Base-by-base conservation (phyloP, 495 filamentous ascomycete species). In the Aspergillus heteromorphus region DNA sequence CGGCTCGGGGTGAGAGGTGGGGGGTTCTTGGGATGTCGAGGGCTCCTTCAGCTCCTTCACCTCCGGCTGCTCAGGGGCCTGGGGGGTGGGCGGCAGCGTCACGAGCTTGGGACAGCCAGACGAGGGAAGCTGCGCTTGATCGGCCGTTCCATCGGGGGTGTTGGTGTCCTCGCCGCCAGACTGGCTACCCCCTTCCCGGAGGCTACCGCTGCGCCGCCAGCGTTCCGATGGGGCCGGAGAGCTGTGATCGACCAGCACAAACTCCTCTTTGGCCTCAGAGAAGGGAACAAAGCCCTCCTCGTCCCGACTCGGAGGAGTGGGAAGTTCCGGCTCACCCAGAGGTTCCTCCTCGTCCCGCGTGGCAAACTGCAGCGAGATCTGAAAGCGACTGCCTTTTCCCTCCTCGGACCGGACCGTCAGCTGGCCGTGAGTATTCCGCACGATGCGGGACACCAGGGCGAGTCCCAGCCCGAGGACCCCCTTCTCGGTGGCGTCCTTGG, bases 371-470 rank as follows among this genome's bases (percentile, higher is more conserved):
- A 76, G 53, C 19, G 65, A 60, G 23, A 75, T 71, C 52, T 77
- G 80, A 60, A 97, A 95, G 25, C 87, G 79, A 27, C 91, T 92
- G 1, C 92, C 92, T 61, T 87, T 88, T 0, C 89, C 88, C 65
- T 87, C 81, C 65, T 95, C 90, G 0, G 91, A 95, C 58, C 91
- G 95, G 6, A 97, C 74, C 19, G 88, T 82, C 17, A 97, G 68
- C 55, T 96, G 92, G 0, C 92, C 92, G 50, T 92, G 84, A 87
- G 95, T 92, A 60, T 88, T 96, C n/a, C 83, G 80, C 18, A 96
- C 75, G 42, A 89, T 89, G 19, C 91, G 78, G 38, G 92, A 87
- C 2, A 96, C 91, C 11, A 95, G 74, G 1, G 92, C 92, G 21
- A 97, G 79, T 0, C 92, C 92, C 4, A 97, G 76, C 0, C 92